Evolutionary conservation across 352 stramenopile species (phyloP), one percentile per base, ranked within the genome.

Genomic region (Globisporangium radiosum): DNA sequence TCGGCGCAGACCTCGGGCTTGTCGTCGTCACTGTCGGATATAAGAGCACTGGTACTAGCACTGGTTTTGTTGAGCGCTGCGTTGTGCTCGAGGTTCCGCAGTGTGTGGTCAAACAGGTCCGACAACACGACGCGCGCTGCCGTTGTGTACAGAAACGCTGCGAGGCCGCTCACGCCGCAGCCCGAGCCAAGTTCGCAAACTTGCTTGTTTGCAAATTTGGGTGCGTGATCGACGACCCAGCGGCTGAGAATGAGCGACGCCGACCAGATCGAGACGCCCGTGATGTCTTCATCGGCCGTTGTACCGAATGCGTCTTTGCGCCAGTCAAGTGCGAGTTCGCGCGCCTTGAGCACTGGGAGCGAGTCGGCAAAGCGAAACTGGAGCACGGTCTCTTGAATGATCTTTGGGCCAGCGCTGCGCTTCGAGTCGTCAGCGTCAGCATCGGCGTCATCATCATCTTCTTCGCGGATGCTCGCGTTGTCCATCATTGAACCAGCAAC

Each of bases 181-280:
- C 86, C 86, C 8, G 86, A 87, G 44, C 86, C 86, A 1, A 95
- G 65, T 57, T 95, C 86, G 38, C 82, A 94, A 10, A 95, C 84
- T 19, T 79, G 63, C 58, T 94, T 95, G 50, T 71, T 70, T 8
- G 75, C 66, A 55, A 94, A 95, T 6, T 79, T 45, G 1, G 68
- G 60, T 13, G 72, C 69, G 47, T 91, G 68, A 49, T 88, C 78
- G 38, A 95, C 78, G 52, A 95, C 67, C 84, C 84, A 95, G 19
- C 84, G 84, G 73, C 79, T 90, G 37, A 95, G 57, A 48, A 95
- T 81, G 1, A 95, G 68, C 36, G 86, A 86, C 44, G 86, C 86
- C n/a, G 86, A 95, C 86, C 86, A 95, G 57, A 94, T 92, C 14
- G 82, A 92, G 9, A 95, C 82, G 15, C 86, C 86, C 2, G 86